Percentiles rank a stretch among this genome's conserved stretches.
Evolutionary conservation across 1,284 basidiomycete species (phyloP).

Genomic region (Taiwanofungus camphoratus): DNA sequence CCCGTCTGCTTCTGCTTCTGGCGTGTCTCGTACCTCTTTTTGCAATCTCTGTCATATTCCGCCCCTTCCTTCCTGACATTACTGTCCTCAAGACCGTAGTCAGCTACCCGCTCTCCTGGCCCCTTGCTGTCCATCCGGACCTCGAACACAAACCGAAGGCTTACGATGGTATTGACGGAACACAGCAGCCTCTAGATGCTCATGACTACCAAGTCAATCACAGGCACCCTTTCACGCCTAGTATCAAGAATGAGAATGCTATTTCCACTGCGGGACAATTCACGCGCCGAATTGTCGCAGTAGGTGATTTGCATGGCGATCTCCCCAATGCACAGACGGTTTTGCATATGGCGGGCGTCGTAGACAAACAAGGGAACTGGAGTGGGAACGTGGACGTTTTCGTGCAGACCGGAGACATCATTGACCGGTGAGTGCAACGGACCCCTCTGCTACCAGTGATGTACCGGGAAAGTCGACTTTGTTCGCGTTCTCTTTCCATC

Average conservation of each 20-base stretch:
- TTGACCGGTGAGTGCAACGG: conserved; percentile 62
- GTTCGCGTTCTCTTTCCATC: background rate
- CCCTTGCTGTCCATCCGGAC: conserved; percentile 24
- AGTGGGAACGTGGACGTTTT: conserved; percentile 74
- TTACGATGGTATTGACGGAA: conserved; percentile 9
- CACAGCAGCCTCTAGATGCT: conserved; percentile 14
- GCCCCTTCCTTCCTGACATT: conserved; percentile 18
- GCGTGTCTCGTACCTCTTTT: conserved; percentile 19
- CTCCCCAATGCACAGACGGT: conserved; percentile 67
- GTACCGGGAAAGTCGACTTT: no score
- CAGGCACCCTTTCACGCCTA: background rate
- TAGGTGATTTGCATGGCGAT: conserved; percentile 82
- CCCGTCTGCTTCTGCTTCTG: conserved; percentile 18
- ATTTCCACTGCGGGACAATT: conserved; percentile 11
- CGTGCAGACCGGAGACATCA: conserved; percentile 92
- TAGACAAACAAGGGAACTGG: conserved; percentile 70
- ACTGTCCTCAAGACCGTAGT: conserved; percentile 17
- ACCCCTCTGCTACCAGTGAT: no score
- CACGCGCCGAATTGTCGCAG: conserved; percentile 59
- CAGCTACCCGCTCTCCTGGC: conserved; percentile 22
- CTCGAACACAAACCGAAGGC: conserved; percentile 5
- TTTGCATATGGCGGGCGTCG: conserved; percentile 70
- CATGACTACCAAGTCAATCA: background rate
- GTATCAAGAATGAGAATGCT: background rate
- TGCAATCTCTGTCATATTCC: conserved; percentile 19